Base-by-base conservation (phyloP, 352 stramenopile species). In the Globisporangium nunn region DNA sequence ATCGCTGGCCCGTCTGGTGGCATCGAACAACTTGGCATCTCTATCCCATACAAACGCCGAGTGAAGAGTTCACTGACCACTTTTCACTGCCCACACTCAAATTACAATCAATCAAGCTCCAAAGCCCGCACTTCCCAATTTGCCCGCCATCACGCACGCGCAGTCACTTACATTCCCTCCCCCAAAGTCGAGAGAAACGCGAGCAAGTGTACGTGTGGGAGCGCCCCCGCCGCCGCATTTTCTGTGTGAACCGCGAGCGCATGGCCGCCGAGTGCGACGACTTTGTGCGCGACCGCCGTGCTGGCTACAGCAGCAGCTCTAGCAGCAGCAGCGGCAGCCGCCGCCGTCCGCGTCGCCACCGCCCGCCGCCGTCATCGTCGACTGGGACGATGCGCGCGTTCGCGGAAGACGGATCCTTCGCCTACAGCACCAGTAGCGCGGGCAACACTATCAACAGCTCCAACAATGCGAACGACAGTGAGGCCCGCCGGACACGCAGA, bases 371-470 rank as follows among this genome's bases (percentile, higher is more conserved):
- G 15, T 6, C 14, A 17, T 10, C 40, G 11, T 23, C 40, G 23
- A 5, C 18, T 11, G 10, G 2, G 2, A 44, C 50, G 7, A 63
- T 63, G 57, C 44, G 45, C 8, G 44, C 57, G 41, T 63, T 63
- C 35, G 57, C 41, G 5, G 30, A 57, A 28, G 57, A 63, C 17
- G 57, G 57, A 28, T 63, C 57, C 31, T 63, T 63, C 18, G 57
- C 44, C 2, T 63, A 58, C 44, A 57, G 11, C 28, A 50, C 23
- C 43, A 28, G 5, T 37, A 37, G 33, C 33, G 23, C 1, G 23
- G 23, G 23, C 35, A 1, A 6, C 35, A 40, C 7, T 1, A 43
- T 17, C 37, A 17, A 43, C 37, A 6, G 37, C 23, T 5, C 17
- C 43, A 8, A 39, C 5, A 17, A 8, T 11, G 35, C 35, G 35